Evolutionary conservation across 139 green algal genomes (phyloP).

Genomic region (Tetraselmis chui): DNA sequence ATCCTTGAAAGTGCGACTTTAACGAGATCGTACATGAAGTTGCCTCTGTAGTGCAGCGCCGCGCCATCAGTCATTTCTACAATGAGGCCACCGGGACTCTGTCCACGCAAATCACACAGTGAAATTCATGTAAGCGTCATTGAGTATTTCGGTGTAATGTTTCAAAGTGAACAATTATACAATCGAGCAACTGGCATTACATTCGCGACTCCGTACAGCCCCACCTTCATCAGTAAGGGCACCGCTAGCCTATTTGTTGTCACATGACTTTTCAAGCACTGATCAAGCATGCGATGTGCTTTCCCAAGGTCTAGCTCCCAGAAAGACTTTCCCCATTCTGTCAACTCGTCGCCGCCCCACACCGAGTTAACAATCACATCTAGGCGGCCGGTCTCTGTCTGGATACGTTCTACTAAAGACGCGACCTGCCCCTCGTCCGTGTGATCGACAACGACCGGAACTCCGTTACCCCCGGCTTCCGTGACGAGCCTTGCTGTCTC

Average conservation of each 20-base stretch:
- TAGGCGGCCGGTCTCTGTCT: neutral
- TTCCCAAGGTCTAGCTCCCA: neutral
- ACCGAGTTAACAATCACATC: neutral
- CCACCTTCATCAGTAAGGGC: neutral
- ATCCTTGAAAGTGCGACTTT: neutral
- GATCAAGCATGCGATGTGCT: neutral
- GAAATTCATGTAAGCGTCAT: no score
- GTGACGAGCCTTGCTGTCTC: neutral
- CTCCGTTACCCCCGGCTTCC: neutral
- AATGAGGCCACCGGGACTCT: neutral
- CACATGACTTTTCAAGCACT: neutral
- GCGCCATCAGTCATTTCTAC: neutral
- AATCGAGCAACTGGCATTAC: no score
- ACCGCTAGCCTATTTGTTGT: neutral
- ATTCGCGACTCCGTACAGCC: no score
- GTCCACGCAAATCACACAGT: no score
- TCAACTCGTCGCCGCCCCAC: neutral
- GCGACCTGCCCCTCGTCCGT: neutral
- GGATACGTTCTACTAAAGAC: neutral
- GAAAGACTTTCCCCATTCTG: neutral
- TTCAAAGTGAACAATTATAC: no score
- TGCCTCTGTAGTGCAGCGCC: neutral
- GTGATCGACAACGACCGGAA: neutral
- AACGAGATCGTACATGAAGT: neutral
- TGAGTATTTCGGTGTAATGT: no score